Percentiles rank a stretch among this genome's conserved stretches.
phyloP scores from a whole-genome alignment of 176 grass and related monocot genomes.

The Cenchrus fungigraminus region DNA sequence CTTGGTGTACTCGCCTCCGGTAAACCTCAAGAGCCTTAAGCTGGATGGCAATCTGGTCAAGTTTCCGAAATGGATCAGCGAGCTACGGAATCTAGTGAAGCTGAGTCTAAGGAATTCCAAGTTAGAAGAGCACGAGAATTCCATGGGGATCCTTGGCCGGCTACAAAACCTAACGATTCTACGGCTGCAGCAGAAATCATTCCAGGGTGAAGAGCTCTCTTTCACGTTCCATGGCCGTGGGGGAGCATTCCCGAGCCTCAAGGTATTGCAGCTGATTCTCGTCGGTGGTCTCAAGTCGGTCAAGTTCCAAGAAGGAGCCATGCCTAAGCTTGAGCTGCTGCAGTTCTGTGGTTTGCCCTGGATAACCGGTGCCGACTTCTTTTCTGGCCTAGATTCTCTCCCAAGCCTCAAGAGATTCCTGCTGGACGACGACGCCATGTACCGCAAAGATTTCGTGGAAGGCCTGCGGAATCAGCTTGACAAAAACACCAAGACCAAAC shows the following conservation, averaged over 20 bases:
- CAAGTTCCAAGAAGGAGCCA: not conserved
- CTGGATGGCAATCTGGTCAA: not conserved
- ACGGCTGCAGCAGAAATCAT: accelerated
- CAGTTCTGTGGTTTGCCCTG: not conserved
- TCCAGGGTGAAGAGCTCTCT: not conserved
- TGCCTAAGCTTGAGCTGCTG: not conserved
- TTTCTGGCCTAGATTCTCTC: too few relatives aligned
- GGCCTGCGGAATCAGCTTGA: too few relatives aligned
- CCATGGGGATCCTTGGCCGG: not conserved
- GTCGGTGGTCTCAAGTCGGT: not conserved
- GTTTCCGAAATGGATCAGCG: not conserved
- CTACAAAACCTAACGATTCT: conserved; percentile 21
- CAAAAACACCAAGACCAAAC: too few relatives aligned
- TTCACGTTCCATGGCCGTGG: not conserved
- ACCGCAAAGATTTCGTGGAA: too few relatives aligned
- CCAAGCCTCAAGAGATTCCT: too few relatives aligned
- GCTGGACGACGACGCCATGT: too few relatives aligned
- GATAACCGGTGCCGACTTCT: too few relatives aligned
- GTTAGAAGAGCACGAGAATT: not conserved
- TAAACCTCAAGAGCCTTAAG: conserved; percentile 8
- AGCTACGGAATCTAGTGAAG: conserved; percentile 4
- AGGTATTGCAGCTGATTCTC: accelerated
- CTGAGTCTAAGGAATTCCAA: accelerated
- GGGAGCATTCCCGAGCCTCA: not conserved
- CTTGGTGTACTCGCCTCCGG: not conserved